Percentiles rank a stretch among this genome's conserved stretches.
phyloP scores from a whole-genome alignment of 306 rosid species.

The Medicago ruthenica region DNA sequence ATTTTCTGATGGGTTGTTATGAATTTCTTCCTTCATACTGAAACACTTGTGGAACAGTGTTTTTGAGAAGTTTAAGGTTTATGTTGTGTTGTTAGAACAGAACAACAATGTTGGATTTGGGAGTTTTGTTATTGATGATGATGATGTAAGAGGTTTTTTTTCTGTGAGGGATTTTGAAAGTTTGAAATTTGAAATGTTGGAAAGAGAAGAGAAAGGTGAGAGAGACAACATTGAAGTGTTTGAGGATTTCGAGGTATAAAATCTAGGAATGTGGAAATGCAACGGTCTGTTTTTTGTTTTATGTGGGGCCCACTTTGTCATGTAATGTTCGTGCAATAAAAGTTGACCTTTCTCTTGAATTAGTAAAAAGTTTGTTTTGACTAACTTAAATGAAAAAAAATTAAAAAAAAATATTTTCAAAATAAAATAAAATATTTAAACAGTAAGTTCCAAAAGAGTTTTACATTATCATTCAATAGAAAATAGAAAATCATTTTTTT shows the following conservation, averaged over 20 bases:
- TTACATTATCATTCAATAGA: too few relatives aligned
- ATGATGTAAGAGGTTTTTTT: not conserved
- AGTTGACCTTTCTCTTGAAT: not conserved
- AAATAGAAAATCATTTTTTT: too few relatives aligned
- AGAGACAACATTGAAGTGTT: not conserved
- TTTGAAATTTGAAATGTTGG: constrained; percentile 19
- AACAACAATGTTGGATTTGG: not conserved
- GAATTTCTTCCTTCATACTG: constrained; percentile 73
- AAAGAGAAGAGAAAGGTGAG: not conserved
- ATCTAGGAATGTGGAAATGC: not conserved
- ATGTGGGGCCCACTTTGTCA: not conserved
- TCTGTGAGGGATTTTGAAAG: not conserved
- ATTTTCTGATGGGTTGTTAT: constrained; percentile 58
- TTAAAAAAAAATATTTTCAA: too few relatives aligned
- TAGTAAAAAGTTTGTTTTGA: not conserved
- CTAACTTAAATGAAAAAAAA: not conserved
- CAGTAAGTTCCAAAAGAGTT: too few relatives aligned
- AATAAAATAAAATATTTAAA: too few relatives aligned
- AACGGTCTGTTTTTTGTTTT: constrained; percentile 3
- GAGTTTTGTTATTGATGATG: not conserved
- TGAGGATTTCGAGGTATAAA: constrained; percentile 9
- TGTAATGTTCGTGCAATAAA: not conserved
- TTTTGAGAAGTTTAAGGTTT: not conserved
- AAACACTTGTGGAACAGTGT: too few relatives aligned
- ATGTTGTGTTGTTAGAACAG: not conserved